Percentiles rank a stretch among this genome's conserved stretches.
phyloP scores from a whole-genome alignment of 129 eudicot genomes.

The Scalesia atractyloides region DNA sequence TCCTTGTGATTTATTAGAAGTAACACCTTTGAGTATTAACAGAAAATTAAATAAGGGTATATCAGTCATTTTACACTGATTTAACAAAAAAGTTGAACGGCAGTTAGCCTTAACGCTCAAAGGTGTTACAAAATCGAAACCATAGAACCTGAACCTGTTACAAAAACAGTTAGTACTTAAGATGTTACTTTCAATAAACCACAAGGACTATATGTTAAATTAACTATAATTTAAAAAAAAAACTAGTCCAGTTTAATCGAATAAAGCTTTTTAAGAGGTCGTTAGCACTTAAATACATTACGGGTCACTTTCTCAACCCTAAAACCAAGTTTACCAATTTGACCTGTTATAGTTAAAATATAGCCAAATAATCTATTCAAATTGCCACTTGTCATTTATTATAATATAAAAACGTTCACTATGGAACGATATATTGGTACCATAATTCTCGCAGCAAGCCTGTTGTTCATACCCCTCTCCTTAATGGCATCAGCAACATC shows the following conservation, averaged over 20 bases:
- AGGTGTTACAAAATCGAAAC: too few species aligned
- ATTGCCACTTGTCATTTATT: constrained; percentile 3
- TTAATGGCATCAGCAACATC: constrained; percentile 83
- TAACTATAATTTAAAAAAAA: background rate
- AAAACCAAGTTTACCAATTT: background rate
- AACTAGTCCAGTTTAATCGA: background rate
- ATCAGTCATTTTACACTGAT: too few species aligned
- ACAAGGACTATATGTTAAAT: too few species aligned
- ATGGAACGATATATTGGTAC: constrained; percentile 30
- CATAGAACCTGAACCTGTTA: too few species aligned
- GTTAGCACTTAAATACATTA: background rate
- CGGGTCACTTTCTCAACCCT: background rate
- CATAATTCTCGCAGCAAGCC: constrained; percentile 87
- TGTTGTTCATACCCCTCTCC: constrained; percentile 96
- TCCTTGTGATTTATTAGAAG: too few species aligned
- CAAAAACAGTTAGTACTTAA: too few species aligned
- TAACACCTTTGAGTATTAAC: too few species aligned
- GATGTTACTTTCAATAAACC: too few species aligned
- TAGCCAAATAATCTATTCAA: background rate
- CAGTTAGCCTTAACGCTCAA: too few species aligned
- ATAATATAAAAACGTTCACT: constrained; percentile 15
- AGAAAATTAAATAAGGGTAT: too few species aligned
- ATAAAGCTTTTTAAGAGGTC: background rate
- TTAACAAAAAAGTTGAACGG: too few species aligned
- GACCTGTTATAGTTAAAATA: background rate